Conservation (phyloP, 345 rosid species). For the Orychophragmus violaceus region DNA sequence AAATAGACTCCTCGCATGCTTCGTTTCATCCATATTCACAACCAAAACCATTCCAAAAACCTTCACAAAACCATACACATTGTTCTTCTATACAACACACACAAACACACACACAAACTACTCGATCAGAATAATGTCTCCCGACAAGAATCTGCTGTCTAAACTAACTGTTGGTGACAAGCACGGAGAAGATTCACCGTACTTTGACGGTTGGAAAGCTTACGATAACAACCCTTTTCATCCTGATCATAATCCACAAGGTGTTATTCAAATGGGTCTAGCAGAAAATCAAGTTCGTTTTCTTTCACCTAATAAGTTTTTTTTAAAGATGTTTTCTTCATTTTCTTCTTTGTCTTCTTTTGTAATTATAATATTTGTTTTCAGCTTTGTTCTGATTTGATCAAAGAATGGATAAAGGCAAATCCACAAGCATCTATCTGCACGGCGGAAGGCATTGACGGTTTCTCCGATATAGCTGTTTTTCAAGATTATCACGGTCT, state of each 20-base stretch:
- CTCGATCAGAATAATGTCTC: background rate
- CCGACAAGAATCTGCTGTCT: conserved; percentile 34
- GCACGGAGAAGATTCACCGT: conserved; percentile 74
- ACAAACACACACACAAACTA: background rate
- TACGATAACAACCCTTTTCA: conserved; percentile 58
- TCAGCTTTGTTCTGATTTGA: conserved; percentile 63
- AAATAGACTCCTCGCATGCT: conserved; percentile 1
- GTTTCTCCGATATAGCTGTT: conserved; percentile 57
- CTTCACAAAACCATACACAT: conserved; percentile 2
- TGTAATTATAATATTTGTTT: background rate
- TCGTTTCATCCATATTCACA: background rate
- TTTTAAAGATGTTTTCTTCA: background rate
- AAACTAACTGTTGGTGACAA: conserved; percentile 44
- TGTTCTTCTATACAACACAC: background rate
- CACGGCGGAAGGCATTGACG: conserved; percentile 46
- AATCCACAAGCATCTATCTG: conserved; percentile 76
- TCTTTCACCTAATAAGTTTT: background rate
- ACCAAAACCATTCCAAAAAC: background rate
- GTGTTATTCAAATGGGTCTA: conserved; percentile 84
- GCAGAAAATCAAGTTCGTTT: conserved; percentile 72
- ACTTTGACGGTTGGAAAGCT: conserved; percentile 90
- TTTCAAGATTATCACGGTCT: conserved; percentile 88
- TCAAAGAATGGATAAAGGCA: conserved; percentile 52
- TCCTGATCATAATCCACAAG: conserved; percentile 43
- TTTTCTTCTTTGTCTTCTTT: background rate